Evolutionary conservation across 2,329 filamentous ascomycete species (phyloP), one percentile per base, ranked within the genome.

Genomic region (Pyrenophora seminiperda): DNA sequence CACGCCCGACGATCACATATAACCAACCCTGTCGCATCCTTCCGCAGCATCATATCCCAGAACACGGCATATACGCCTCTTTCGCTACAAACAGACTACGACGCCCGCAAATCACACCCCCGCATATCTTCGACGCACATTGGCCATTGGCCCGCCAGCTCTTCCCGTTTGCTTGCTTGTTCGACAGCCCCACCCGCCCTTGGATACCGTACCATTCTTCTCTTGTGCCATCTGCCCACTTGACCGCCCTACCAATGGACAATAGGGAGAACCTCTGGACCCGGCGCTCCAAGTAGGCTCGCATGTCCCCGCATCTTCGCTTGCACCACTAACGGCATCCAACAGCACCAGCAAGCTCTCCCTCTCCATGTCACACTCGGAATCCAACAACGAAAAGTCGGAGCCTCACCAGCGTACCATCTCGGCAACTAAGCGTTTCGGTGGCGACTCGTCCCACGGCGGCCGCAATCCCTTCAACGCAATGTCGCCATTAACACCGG

Each of bases 281-380:
- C 77, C 87, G 90, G 76, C 88, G 90, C 77, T 88, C 86, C 77
- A 91, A 91, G 89, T 92, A 81, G 75, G 86, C 61, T 55, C 51
- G 46, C 56, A 32, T 55, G 40, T 42, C 54, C 56, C 63, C 58
- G 56, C 59, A 52, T 39, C 54, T 27, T 52, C 33, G 41, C 37
- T 32, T 30, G 49, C 45, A 20, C 34, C 27, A 63, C 68, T 72
- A 53, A 72, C 67, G 64, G 48, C 67, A 46, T 47, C 57, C 60
- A 44, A 50, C 70, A 94, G 88, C 81, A 84, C 84, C 76, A 90
- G 85, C 82, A 97, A 96, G 81, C 88, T 97, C 76, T 96, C 91
- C 63, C 83, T 97, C 58, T 87, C 91, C 65, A 95, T 89, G 72
- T 79, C 84, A 70, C 83, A 83, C 69, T 76, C 80, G 63, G 78